Conservation (phyloP, 495 filamentous ascomycete genomes). For the Lasiosphaeria hispida region DNA sequence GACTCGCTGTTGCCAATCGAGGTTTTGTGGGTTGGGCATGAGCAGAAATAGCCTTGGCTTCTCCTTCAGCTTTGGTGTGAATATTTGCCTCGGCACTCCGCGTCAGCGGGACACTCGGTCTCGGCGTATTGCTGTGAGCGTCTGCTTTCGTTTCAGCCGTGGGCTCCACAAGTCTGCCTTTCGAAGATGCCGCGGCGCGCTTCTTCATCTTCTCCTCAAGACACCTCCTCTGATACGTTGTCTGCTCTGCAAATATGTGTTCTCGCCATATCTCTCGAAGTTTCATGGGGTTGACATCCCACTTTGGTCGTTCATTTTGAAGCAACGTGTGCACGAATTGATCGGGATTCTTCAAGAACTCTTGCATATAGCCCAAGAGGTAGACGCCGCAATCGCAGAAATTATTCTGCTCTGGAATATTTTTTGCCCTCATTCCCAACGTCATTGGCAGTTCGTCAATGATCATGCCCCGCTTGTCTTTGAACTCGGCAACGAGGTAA, state of each 20-base stretch:
- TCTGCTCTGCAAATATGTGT: constrained; percentile 37
- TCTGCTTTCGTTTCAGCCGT: not conserved
- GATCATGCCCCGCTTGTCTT: constrained; percentile 59
- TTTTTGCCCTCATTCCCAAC: constrained; percentile 64
- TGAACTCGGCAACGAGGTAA: constrained; percentile 72
- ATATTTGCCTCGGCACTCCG: too few relatives aligned
- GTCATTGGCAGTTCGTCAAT: constrained; percentile 50
- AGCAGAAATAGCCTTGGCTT: too few relatives aligned
- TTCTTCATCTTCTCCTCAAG: constrained; percentile 23
- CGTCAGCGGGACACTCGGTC: too few relatives aligned
- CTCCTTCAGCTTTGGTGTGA: too few relatives aligned
- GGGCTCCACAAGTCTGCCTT: not conserved
- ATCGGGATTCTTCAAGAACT: constrained; percentile 70
- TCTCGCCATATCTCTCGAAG: constrained; percentile 38
- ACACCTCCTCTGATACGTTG: constrained; percentile 30
- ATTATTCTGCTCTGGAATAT: constrained; percentile 78
- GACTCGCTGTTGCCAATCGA: too few relatives aligned
- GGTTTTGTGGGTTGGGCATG: too few relatives aligned
- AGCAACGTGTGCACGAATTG: constrained; percentile 50
- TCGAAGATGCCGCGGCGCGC: not conserved
- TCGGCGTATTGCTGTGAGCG: not conserved
- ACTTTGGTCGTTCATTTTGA: constrained; percentile 28
- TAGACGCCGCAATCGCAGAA: constrained; percentile 87
- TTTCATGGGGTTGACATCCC: constrained; percentile 35
- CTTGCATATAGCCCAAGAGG: constrained; percentile 75